Evolutionary conservation across 192 early-diverging fungal species (phyloP).

Genomic region (Coemansia sp.): DNA sequence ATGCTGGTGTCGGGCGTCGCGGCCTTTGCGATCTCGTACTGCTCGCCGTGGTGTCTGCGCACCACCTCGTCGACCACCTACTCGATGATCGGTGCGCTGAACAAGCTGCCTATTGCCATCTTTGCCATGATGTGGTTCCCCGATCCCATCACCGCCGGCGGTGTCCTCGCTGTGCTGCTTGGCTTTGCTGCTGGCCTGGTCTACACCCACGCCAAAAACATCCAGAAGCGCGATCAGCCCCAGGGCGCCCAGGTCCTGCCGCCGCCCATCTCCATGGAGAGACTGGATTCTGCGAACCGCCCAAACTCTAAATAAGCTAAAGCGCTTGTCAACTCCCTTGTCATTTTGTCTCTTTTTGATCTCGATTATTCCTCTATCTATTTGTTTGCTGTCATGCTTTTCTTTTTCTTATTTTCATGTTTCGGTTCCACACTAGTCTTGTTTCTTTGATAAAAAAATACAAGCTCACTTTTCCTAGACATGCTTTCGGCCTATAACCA

Average conservation of each 20-base stretch:
- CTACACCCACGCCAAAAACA: slow-evolving; percentile 70
- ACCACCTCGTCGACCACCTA: slow-evolving; percentile 74
- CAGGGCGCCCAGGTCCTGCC: slow-evolving; percentile 45
- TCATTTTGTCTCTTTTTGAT: background rate
- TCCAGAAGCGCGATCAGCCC: slow-evolving; percentile 54
- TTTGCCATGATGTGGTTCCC: slow-evolving; percentile 95
- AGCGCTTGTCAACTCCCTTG: background rate
- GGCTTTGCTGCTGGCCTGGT: slow-evolving; percentile 76
- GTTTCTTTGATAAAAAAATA: background rate
- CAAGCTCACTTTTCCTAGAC: background rate
- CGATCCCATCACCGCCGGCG: slow-evolving; percentile 76
- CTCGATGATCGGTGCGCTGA: slow-evolving; percentile 98
- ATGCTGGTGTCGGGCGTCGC: slow-evolving; percentile 77
- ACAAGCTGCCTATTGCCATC: slow-evolving; percentile 94
- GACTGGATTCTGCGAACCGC: slow-evolving; percentile 15
- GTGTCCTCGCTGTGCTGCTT: slow-evolving; percentile 81
- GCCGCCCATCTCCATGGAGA: slow-evolving; percentile 47
- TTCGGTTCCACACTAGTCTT: background rate
- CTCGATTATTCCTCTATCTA: too few relatives aligned
- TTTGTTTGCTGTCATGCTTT: background rate
- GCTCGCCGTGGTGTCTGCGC: slow-evolving; percentile 59
- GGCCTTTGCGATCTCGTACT: slow-evolving; percentile 90
- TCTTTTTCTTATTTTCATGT: background rate
- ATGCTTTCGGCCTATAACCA: too few relatives aligned
- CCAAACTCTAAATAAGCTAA: background rate